phyloP scores from a whole-genome alignment of 306 rosid species.

The Dalbergia oliveri region DNA sequence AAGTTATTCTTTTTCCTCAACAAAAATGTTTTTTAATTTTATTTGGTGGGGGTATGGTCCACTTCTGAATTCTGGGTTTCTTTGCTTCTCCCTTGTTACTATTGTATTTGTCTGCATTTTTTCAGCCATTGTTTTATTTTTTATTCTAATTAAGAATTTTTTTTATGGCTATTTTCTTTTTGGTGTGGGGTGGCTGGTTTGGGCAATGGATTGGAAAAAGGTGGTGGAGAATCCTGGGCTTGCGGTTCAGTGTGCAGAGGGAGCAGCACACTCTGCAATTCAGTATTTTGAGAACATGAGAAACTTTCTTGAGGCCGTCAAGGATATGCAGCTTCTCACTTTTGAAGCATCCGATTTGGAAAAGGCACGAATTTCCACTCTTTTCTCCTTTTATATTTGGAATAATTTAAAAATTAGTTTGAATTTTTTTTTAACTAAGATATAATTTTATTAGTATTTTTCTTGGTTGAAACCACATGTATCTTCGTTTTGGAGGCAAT shows the following conservation, averaged over 20 bases:
- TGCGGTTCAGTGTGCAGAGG: constrained; percentile 77
- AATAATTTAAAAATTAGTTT: not conserved
- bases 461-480: too few relatives aligned
- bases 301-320: constrained; percentile 96
- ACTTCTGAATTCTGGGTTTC: not conserved
- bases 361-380: constrained; percentile 60
- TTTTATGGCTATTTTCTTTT: too few relatives aligned
- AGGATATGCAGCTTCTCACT: constrained; percentile 85
- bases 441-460: too few relatives aligned
- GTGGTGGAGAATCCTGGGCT: constrained; percentile 87
- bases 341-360: constrained; percentile 97
- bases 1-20: too few relatives aligned
- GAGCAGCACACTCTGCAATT: constrained; percentile 97
- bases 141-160: too few relatives aligned
- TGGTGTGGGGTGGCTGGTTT: too few relatives aligned
- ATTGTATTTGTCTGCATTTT: not conserved
- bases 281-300: constrained; percentile 98
- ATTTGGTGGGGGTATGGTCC: too few relatives aligned
- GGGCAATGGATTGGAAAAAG: constrained; percentile 45
- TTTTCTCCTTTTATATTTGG: not conserved
- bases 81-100: not conserved
- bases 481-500: too few relatives aligned
- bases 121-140: not conserved
- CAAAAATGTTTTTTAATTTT: too few relatives aligned
- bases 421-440: not conserved